Conservation (phyloP, 495 filamentous ascomycete species). For the Neohortaea acidophila region DNA sequence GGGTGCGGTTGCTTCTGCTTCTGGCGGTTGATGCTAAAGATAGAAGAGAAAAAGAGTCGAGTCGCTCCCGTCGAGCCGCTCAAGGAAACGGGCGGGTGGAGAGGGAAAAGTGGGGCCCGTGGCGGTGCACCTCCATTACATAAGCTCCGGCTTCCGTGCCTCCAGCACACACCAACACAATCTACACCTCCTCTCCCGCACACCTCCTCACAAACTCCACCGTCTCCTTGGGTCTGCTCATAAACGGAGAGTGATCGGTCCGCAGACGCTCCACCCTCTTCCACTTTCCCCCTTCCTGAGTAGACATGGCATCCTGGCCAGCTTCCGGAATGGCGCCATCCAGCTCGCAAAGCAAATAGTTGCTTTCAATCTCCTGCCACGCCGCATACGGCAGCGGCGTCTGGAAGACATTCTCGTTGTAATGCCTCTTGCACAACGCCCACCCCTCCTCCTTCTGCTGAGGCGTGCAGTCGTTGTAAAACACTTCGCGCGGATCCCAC, state of each 20-base stretch:
- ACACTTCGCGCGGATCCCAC: background rate
- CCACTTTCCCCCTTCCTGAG: conserved; percentile 1
- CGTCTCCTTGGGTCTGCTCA: conserved; percentile 3
- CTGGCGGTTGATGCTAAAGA: too few relatives aligned
- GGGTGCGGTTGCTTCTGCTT: too few relatives aligned
- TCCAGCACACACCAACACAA: too few relatives aligned
- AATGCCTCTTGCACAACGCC: background rate
- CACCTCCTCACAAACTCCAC: conserved; percentile 5
- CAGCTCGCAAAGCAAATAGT: conserved; percentile 1
- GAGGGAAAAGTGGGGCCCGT: too few relatives aligned
- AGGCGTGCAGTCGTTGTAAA: conserved; percentile 2
- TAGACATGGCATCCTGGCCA: background rate
- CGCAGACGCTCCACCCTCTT: conserved; percentile 3
- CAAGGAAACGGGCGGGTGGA: too few relatives aligned
- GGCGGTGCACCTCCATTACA: too few relatives aligned
- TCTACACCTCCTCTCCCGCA: conserved; percentile 4
- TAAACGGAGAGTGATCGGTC: conserved; percentile 4
- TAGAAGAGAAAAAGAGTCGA: too few relatives aligned
- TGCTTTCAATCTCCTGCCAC: conserved; percentile 8
- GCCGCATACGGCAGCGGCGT: background rate
- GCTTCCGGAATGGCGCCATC: background rate
- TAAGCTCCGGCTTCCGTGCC: too few relatives aligned
- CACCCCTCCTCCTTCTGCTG: background rate
- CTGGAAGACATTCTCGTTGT: background rate
- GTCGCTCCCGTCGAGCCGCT: too few relatives aligned